Conservation (phyloP, 164 flowering plant genomes). For the Chimonanthus salicifolius region DNA sequence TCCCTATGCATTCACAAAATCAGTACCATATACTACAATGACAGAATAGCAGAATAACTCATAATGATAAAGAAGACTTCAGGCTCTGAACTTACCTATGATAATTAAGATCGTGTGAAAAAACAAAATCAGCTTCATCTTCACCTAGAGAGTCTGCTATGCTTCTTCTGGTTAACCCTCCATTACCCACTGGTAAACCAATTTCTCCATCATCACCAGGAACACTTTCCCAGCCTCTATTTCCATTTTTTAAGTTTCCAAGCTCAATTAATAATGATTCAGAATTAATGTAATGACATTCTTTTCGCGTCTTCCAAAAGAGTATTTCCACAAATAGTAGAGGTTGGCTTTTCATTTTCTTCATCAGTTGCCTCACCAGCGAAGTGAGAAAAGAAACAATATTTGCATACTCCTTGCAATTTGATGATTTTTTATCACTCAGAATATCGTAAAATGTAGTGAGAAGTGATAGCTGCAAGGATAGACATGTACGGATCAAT, state of each 20-base stretch:
- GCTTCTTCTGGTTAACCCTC: constrained; percentile 40
- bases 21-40: not conserved
- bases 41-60: constrained; percentile 1
- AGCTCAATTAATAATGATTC: constrained; percentile 65
- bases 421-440: constrained; percentile 67
- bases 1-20: constrained; percentile 22
- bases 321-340: constrained; percentile 88
- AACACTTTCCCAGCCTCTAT: constrained; percentile 27
- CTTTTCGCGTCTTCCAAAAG: constrained; percentile 83
- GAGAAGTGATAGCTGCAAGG: constrained; percentile 84
- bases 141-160: constrained; percentile 94
- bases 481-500: constrained; percentile 9
- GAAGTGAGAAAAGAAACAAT: constrained; percentile 59
- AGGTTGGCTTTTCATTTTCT: constrained; percentile 74
- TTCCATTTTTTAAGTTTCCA: constrained; percentile 39
- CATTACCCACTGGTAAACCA: constrained; percentile 29
- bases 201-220: constrained; percentile 29
- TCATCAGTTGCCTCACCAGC: constrained; percentile 72
- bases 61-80: not conserved
- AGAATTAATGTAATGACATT: constrained; percentile 69
- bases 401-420: constrained; percentile 54
- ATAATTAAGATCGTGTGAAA: constrained; percentile 25
- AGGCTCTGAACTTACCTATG: constrained; percentile 37
- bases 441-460: constrained; percentile 64
- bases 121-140: constrained; percentile 74